Base-by-base conservation (phyloP, 2,329 filamentous ascomycete species). In the Aureobasidium sp. region DNA sequence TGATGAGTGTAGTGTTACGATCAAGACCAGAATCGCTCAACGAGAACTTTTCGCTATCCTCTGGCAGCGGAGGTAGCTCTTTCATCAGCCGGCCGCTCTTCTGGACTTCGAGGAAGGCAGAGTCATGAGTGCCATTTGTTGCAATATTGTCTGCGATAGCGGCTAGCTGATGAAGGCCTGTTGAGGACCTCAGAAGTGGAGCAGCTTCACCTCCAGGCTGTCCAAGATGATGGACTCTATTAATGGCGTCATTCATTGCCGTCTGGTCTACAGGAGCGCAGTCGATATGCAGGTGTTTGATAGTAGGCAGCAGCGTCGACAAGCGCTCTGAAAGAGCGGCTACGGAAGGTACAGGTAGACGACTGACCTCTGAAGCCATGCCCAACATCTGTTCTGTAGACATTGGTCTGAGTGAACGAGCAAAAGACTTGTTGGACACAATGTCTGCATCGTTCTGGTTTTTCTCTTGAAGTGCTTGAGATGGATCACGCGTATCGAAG, bases 261-360 rank as follows among this genome's bases (percentile, higher is more conserved):
- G 67, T 65, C 53, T 76, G 73, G 35, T 71, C 71, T 24, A 66
- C 67, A 19, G 73, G 65, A 15, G 71, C 63, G 50, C 71, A 73
- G 37, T 73, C 71, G 24, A 73, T 70, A 60, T 74, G 72, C 48
- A 76, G 70, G 56, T 74, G 73, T 27, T 69, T 72, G 56, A 81
- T 64, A 11, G 75, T 75, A 5, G 78, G 78, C 19, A 80, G 65
- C 14, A 79, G 69, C 67, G 77, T 75, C 0, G 77, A 78, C 14
- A 80, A 68, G 22, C 77, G 73, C 54, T 78, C 72, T 1, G 77
- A 79, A 8, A 80, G 70, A 12, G 72, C 75, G 31, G 70, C 71
- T 17, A 79, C 73, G 5, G 75, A 78, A 17, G 78, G 78, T 27
- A 81, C 75, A 5, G 74, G 75, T 24, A 80, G 67, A 33, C 74